A percentile compares a stretch with the other conserved stretches of the same genome.
Conservation (phyloP, 352 stramenopile species). For the Globisporangium apiculatum region DNA sequence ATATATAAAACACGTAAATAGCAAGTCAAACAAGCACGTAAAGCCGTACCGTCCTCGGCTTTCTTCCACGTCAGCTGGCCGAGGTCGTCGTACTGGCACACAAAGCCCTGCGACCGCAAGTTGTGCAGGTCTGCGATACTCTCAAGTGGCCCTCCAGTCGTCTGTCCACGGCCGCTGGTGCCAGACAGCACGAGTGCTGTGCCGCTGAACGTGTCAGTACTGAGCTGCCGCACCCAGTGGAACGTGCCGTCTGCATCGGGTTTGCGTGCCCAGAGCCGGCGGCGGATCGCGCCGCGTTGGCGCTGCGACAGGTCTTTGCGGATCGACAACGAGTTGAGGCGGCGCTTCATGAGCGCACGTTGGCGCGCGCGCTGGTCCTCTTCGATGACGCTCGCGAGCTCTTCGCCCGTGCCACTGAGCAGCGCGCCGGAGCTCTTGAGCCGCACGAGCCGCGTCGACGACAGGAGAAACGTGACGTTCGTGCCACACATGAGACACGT, state of each 20-base stretch:
- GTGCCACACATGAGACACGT: slow-evolving; percentile 69
- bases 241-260: slow-evolving; percentile 55
- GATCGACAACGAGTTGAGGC: slow-evolving; percentile 55
- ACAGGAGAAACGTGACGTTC: slow-evolving; percentile 21
- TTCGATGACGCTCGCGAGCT: slow-evolving; percentile 19
- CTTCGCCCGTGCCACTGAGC: slow-evolving; percentile 22
- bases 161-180: too few relatives aligned
- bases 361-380: slow-evolving; percentile 35
- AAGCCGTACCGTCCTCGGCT: slow-evolving; percentile 33
- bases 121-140: slow-evolving; percentile 55
- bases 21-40: background rate
- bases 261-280: slow-evolving; percentile 59
- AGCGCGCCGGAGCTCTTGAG: slow-evolving; percentile 53
- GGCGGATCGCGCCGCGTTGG: slow-evolving; percentile 58
- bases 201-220: slow-evolving; percentile 26
- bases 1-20: too few relatives aligned
- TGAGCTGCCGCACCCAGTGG: slow-evolving; percentile 67
- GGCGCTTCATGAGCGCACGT: slow-evolving; percentile 59
- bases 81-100: slow-evolving; percentile 57
- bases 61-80: slow-evolving; percentile 49
- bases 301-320: slow-evolving; percentile 59
- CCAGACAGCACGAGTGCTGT: background rate
- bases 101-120: slow-evolving; percentile 55
- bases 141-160: slow-evolving; percentile 18
- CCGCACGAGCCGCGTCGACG: slow-evolving; percentile 19